These are phyloP conservation scores for Mrakia blollopis DNA, from an alignment of 768 basidiomycete genomes.

Conservation along the genomic window DNA sequence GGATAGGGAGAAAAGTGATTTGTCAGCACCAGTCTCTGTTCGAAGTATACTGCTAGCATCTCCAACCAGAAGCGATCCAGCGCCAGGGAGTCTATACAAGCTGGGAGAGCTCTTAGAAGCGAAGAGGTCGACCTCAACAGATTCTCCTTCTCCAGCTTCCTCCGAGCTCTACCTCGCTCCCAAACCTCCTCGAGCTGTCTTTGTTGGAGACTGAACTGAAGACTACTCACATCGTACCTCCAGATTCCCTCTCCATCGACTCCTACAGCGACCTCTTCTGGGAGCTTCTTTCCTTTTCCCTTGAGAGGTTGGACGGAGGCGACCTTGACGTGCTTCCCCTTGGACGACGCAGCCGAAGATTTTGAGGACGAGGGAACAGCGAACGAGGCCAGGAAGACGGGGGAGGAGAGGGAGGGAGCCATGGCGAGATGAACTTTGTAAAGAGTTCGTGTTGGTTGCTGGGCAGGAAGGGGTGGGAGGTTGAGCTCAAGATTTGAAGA, in stretches of 20 bases:
- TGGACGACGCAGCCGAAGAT: neutral
- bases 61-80: too few relatives aligned
- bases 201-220: neutral
- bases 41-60: neutral
- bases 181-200: too few relatives aligned
- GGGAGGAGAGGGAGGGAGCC: slow-evolving; percentile 24
- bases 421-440: neutral
- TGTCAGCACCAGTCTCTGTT: neutral
- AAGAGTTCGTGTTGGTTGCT: neutral
- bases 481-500: too few relatives aligned
- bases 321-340: slow-evolving; percentile 20
- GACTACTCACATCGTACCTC: slow-evolving; percentile 28
- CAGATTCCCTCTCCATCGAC: slow-evolving; percentile 31
- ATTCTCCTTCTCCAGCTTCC: neutral
- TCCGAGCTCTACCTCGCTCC: neutral
- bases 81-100: too few relatives aligned
- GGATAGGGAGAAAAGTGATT: neutral
- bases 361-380: slow-evolving; percentile 11
- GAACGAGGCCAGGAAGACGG: slow-evolving; percentile 25
- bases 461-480: neutral
- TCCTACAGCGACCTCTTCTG: slow-evolving; percentile 20
- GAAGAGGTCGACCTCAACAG: neutral
- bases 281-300: slow-evolving; percentile 18
- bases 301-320: slow-evolving; percentile 16
- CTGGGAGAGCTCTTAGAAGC: neutral